phyloP scores from a whole-genome alignment of 2,329 filamentous ascomycete genomes.

The Neophaeococcomyces aloes region DNA sequence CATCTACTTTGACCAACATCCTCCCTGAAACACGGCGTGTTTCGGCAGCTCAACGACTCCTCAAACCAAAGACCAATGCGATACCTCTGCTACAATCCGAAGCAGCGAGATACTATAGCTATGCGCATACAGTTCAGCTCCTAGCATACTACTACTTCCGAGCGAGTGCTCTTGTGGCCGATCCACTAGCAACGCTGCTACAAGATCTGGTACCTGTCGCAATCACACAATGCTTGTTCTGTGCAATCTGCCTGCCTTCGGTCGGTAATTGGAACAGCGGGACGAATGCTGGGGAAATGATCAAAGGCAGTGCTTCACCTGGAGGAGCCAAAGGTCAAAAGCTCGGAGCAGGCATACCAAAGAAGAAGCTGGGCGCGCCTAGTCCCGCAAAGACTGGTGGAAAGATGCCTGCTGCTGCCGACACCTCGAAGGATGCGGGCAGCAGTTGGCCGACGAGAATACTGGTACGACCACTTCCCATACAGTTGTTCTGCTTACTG shows the following conservation, averaged over 20 bases:
- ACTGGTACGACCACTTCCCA: slow-evolving; percentile 17
- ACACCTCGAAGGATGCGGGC: slow-evolving; percentile 8
- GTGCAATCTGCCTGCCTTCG: slow-evolving; percentile 48
- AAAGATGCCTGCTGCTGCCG: slow-evolving; percentile 10
- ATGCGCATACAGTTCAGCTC: slow-evolving; percentile 58
- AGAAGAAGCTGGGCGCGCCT: slow-evolving; percentile 13
- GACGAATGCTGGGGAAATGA: slow-evolving; percentile 13
- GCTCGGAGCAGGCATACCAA: slow-evolving; percentile 11
- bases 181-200: slow-evolving; percentile 57
- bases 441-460: slow-evolving; percentile 15
- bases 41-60: slow-evolving; percentile 13
- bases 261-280: slow-evolving; percentile 30
- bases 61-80: slow-evolving; percentile 25
- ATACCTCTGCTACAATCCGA: slow-evolving; percentile 39
- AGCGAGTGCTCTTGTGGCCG: slow-evolving; percentile 57
- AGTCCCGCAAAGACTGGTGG: background rate
- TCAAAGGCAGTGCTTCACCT: slow-evolving; percentile 13
- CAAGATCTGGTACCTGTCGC: slow-evolving; percentile 52
- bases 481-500: background rate
- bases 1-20: slow-evolving; percentile 14
- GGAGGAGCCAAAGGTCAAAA: slow-evolving; percentile 8
- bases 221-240: slow-evolving; percentile 51
- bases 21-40: slow-evolving; percentile 9
- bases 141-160: slow-evolving; percentile 52
- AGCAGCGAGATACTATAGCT: slow-evolving; percentile 47